Conservation (phyloP, 148 eudicot species). For the Vaccinium darrowii region DNA sequence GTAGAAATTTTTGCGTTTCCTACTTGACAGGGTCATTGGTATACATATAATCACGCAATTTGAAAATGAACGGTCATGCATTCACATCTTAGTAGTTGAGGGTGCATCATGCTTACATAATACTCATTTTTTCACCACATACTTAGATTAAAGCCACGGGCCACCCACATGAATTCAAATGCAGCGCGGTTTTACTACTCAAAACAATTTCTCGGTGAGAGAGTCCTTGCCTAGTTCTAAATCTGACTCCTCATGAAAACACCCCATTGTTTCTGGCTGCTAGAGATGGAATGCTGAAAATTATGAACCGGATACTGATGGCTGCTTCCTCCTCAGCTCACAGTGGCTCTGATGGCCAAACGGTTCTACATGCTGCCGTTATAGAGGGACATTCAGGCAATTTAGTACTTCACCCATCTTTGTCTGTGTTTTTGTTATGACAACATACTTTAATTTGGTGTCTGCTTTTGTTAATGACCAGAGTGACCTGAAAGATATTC, state of each 20-base stretch:
- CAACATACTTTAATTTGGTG: background rate
- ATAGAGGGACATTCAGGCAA: background rate
- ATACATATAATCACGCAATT: no score
- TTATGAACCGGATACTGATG: background rate
- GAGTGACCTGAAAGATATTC: no score
- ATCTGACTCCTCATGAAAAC: background rate
- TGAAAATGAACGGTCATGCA: background rate
- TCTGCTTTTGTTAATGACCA: background rate
- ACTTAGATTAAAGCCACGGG: background rate
- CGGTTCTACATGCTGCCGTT: background rate
- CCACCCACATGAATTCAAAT: background rate
- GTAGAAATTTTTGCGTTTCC: background rate
- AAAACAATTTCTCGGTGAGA: background rate
- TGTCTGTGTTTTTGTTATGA: background rate
- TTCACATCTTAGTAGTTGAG: background rate
- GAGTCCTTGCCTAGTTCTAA: background rate
- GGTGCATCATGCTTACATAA: background rate
- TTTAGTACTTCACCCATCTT: background rate
- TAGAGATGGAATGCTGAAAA: constrained; percentile 11
- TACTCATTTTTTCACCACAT: no score
- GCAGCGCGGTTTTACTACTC: background rate
- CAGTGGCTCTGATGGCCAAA: background rate
- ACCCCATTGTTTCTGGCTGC: background rate
- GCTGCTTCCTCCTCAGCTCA: background rate
- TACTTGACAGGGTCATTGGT: background rate